Conservation (phyloP, 176 grass and related monocot species). For the Oryza officinalis region DNA sequence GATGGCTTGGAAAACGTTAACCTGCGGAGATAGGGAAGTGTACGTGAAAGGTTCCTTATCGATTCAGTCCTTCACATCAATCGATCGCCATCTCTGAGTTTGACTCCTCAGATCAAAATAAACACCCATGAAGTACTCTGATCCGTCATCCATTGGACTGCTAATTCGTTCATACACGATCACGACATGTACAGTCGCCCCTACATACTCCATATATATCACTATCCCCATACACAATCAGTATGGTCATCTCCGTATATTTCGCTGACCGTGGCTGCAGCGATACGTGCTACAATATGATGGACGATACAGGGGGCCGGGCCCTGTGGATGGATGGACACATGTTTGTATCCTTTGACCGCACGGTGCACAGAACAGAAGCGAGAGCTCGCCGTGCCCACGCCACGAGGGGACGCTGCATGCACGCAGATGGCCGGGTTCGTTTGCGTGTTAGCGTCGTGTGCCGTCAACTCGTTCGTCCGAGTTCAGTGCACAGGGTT, state of each 20-base stretch:
- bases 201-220: background rate
- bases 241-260: background rate
- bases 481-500: background rate
- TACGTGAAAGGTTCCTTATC: background rate
- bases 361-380: background rate
- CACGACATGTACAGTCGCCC: background rate
- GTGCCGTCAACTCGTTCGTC: background rate
- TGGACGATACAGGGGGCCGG: background rate
- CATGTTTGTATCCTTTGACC: conserved; percentile 3
- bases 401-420: no score
- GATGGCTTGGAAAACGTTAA: background rate
- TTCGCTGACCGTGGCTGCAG: background rate
- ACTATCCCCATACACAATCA: background rate
- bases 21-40: background rate
- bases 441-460: background rate
- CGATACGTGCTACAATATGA: background rate
- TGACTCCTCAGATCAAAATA: background rate
- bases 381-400: no score
- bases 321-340: background rate
- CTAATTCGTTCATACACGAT: background rate
- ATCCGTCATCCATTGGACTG: background rate
- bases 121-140: background rate
- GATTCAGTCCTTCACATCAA: background rate
- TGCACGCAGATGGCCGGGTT: background rate
- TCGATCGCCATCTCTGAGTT: background rate